Evolutionary conservation across 257 asterid genomes (phyloP).

Genomic region (Thymus mandschuricus): DNA sequence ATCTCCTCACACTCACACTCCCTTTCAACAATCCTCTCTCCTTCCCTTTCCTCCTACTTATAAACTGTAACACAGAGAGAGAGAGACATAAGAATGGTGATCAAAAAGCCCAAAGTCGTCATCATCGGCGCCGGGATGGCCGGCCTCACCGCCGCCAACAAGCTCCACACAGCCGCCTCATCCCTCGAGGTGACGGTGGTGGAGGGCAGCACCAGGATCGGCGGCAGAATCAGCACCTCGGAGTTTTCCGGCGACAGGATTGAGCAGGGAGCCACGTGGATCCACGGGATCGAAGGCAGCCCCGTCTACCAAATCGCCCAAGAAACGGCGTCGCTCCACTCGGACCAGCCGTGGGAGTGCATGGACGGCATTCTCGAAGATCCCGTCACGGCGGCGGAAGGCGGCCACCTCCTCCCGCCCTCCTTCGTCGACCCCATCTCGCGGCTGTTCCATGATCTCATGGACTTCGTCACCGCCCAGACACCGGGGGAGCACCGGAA

Average conservation of each 20-base stretch:
- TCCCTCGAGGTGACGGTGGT: conserved; percentile 62
- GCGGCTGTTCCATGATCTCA: conserved; percentile 52
- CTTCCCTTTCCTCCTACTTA: conserved; percentile 6
- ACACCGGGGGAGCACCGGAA: background rate
- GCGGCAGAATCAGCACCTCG: conserved; percentile 78
- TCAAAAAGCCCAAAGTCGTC: conserved; percentile 51
- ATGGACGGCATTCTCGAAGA: conserved; percentile 59
- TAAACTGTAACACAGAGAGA: background rate
- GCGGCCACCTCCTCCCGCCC: conserved; percentile 52
- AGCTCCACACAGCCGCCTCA: conserved; percentile 50
- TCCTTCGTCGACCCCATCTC: conserved; percentile 64
- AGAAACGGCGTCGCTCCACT: conserved; percentile 41
- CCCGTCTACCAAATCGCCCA: conserved; percentile 73
- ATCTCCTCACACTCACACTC: conserved; percentile 48
- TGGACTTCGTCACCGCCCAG: conserved; percentile 48
- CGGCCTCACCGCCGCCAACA: conserved; percentile 83
- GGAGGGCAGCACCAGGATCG: conserved; percentile 78
- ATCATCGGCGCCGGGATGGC: conserved; percentile 96
- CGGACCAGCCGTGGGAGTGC: conserved; percentile 84
- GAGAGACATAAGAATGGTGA: conserved; percentile 37
- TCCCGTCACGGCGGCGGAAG: conserved; percentile 69
- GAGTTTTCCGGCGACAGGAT: conserved; percentile 77
- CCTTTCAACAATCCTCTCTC: conserved; percentile 24
- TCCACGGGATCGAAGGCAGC: conserved; percentile 86
- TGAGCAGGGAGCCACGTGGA: conserved; percentile 96